Conservation (phyloP, 2,329 filamentous ascomycete genomes). For the Albophoma yamanashiensis region DNA sequence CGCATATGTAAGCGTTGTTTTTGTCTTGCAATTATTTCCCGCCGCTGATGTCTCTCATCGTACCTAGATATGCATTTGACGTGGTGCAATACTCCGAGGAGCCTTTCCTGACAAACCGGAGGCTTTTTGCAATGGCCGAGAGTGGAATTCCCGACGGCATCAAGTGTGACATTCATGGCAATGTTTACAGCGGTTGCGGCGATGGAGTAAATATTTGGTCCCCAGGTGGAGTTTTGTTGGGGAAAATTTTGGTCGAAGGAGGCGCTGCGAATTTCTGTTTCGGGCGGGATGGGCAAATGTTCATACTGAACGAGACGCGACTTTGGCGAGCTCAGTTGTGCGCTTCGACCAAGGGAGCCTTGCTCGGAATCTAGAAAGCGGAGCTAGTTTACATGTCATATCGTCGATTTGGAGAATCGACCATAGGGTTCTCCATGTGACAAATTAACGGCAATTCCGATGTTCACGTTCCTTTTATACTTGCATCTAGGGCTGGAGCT, state of each 20-base stretch:
- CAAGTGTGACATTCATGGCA: conserved; percentile 33
- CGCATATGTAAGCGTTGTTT: conserved; percentile 16
- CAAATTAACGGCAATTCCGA: neutral
- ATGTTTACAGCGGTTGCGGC: conserved; percentile 37
- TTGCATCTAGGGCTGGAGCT: neutral
- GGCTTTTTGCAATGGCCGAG: conserved; percentile 39
- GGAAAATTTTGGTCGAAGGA: conserved; percentile 29
- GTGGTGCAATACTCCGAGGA: conserved; percentile 12
- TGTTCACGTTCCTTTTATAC: neutral
- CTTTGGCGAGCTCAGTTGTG: conserved; percentile 24
- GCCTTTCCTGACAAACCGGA: conserved; percentile 34
- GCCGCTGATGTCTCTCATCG: neutral
- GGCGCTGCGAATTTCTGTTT: conserved; percentile 38
- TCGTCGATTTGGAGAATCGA: neutral
- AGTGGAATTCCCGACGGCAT: conserved; percentile 36
- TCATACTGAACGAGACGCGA: conserved; percentile 35
- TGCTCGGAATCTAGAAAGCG: conserved; percentile 5
- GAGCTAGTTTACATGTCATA: neutral
- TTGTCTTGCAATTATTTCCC: neutral
- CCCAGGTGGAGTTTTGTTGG: conserved; percentile 31
- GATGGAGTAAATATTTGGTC: conserved; percentile 40
- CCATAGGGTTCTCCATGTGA: neutral
- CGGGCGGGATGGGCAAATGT: conserved; percentile 31
- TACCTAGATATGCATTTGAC: conserved; percentile 23
- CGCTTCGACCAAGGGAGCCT: conserved; percentile 7